A percentile compares a stretch with the other conserved stretches of the same genome.
Conservation (phyloP, 441 rosid genomes). For the Iberis amara region DNA sequence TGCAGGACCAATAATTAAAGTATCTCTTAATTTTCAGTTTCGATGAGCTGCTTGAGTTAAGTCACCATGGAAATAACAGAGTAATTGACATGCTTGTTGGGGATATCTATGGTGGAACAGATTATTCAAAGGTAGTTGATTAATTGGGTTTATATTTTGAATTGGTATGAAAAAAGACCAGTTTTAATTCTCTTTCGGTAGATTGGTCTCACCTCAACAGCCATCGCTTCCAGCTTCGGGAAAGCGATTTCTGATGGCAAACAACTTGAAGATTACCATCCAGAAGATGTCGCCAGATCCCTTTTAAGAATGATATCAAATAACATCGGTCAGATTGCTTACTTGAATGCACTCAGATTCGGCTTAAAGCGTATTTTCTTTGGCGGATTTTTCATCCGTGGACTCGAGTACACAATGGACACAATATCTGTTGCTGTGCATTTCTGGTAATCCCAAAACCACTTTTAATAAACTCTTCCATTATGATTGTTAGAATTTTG, state of each 20-base stretch:
- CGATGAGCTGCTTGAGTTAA: conserved; percentile 73
- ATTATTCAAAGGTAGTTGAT: conserved; percentile 57
- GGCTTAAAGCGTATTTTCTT: conserved; percentile 85
- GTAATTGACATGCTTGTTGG: conserved; percentile 88
- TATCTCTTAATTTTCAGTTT: conserved; percentile 43
- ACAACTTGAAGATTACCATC: conserved; percentile 65
- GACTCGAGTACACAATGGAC: conserved; percentile 95
- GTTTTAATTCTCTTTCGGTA: conserved; percentile 22
- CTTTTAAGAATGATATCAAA: conserved; percentile 81
- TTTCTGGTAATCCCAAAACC: conserved; percentile 53
- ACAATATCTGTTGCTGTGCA: conserved; percentile 91
- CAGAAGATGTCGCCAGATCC: conserved; percentile 63
- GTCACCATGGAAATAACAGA: conserved; percentile 73
- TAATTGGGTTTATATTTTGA: too few relatives aligned
- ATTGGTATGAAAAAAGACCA: too few relatives aligned
- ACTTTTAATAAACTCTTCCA: neutral
- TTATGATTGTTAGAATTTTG: neutral
- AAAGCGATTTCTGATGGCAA: conserved; percentile 66
- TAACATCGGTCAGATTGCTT: conserved; percentile 82
- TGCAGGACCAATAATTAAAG: neutral
- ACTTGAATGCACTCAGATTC: conserved; percentile 84
- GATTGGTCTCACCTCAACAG: conserved; percentile 76
- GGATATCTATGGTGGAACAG: conserved; percentile 79
- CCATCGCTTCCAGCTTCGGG: conserved; percentile 84
- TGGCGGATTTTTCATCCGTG: conserved; percentile 90